These are phyloP conservation scores for Tillandsia fasciculata DNA, from an alignment of 176 grass and related monocot species.

Conservation along the genomic window DNA sequence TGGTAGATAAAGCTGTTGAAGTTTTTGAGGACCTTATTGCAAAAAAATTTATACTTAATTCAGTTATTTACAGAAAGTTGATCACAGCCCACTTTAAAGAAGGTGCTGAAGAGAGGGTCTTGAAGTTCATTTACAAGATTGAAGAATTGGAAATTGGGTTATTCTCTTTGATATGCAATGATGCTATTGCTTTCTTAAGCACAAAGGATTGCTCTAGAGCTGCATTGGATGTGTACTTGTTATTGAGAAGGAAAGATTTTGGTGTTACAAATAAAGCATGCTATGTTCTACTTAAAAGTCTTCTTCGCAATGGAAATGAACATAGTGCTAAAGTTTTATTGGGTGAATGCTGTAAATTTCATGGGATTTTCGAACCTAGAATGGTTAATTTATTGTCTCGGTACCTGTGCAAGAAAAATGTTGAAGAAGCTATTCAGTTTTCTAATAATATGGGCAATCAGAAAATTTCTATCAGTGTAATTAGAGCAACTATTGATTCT, in stretches of 20 bases:
- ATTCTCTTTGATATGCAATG: conserved; percentile 55
- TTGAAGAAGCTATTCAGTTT: conserved; percentile 49
- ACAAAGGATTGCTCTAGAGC: conserved; percentile 34
- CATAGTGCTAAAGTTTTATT: conserved; percentile 36
- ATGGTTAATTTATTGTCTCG: conserved; percentile 55
- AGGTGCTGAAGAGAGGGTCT: conserved; percentile 38
- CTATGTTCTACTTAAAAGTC: conserved; percentile 48
- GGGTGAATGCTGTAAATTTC: conserved; percentile 54
- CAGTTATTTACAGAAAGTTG: conserved; percentile 40
- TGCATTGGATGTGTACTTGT: conserved; percentile 53
- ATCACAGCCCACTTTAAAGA: conserved; percentile 48
- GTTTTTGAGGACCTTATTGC: conserved; percentile 55
- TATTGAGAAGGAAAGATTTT: conserved; percentile 38
- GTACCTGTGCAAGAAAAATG: conserved; percentile 44
- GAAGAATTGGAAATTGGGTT: conserved; percentile 34
- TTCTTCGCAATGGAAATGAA: conserved; percentile 47
- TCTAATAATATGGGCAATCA: conserved; percentile 31
- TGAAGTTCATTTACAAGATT: conserved; percentile 49
- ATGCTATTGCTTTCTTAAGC: conserved; percentile 62
- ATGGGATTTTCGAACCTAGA: conserved; percentile 50
- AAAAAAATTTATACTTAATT: conserved; percentile 33
- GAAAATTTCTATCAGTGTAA: conserved; percentile 38
- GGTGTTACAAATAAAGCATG: conserved; percentile 53
- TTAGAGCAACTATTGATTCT: conserved; percentile 43
- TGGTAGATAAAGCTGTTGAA: conserved; percentile 32